Conservation (phyloP, 2,329 filamentous ascomycete species). For the Daldinia eschscholtzii region DNA sequence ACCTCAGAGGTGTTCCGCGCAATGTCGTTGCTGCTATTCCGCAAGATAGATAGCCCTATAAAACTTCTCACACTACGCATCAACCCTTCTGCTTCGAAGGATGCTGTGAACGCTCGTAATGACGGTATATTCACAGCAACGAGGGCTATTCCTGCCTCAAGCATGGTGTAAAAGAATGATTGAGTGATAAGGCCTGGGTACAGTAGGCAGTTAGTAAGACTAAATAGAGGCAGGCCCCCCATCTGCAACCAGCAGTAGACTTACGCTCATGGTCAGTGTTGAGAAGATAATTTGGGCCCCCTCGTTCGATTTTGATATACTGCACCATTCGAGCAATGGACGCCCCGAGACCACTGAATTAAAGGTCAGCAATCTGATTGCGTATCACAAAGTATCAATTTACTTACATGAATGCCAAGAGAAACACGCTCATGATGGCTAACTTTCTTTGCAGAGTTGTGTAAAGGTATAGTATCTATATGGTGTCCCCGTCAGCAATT, state of each 20-base stretch:
- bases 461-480: background rate
- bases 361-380: background rate
- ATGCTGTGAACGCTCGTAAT: background rate
- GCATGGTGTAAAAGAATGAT: background rate
- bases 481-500: background rate
- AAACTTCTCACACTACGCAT: background rate
- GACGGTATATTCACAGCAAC: background rate
- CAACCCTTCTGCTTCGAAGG: background rate
- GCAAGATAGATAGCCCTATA: background rate
- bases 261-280: background rate
- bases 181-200: background rate
- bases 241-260: background rate
- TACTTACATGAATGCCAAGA: background rate
- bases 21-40: background rate
- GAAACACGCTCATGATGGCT: background rate
- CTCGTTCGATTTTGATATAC: background rate
- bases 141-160: background rate
- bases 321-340: background rate
- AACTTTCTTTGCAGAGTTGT: background rate
- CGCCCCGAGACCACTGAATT: background rate
- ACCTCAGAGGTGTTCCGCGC: no score
- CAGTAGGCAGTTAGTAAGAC: background rate
- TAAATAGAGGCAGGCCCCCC: background rate
- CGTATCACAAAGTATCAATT: background rate
- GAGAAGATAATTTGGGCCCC: background rate